phyloP scores from a whole-genome alignment of 2,329 filamentous ascomycete species.

The Bipolaris bicolor region DNA sequence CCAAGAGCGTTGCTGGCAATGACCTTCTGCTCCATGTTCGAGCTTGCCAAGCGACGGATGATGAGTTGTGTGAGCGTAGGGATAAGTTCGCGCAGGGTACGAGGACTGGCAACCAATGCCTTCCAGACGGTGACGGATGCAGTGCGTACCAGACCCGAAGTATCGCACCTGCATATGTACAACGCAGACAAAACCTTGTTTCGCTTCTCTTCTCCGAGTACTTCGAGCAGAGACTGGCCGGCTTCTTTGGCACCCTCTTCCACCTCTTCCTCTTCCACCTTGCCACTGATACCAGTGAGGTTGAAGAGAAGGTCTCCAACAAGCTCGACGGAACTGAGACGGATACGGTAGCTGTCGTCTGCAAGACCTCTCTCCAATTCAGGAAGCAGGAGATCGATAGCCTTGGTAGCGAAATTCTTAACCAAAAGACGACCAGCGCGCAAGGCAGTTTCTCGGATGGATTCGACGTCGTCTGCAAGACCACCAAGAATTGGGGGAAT shows the following conservation, averaged over 20 bases:
- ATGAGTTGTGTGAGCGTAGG: slow-evolving; percentile 94
- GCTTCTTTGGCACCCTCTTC: slow-evolving; percentile 85
- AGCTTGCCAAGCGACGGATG: slow-evolving; percentile 89
- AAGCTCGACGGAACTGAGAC: slow-evolving; percentile 96
- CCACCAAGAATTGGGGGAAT: slow-evolving; percentile 94
- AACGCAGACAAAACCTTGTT: slow-evolving; percentile 97
- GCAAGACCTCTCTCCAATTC: slow-evolving; percentile 95
- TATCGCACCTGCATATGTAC: slow-evolving; percentile 97
- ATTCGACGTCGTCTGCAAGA: slow-evolving; percentile 93
- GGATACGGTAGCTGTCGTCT: slow-evolving; percentile 97
- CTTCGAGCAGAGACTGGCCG: slow-evolving; percentile 88
- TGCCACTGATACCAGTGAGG: slow-evolving; percentile 88
- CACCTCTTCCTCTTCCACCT: slow-evolving; percentile 75
- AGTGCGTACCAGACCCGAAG: slow-evolving; percentile 84
- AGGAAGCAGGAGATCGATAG: slow-evolving; percentile 90
- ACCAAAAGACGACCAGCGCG: slow-evolving; percentile 92
- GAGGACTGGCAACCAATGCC: slow-evolving; percentile 88
- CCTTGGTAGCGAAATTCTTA: slow-evolving; percentile 96
- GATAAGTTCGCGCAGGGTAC: slow-evolving; percentile 91
- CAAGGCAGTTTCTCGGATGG: slow-evolving; percentile 94
- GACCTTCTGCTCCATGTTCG: slow-evolving; percentile 98
- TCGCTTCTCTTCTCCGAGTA: slow-evolving; percentile 92
- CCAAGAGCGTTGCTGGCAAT: slow-evolving; percentile 97
- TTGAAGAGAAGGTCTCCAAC: slow-evolving; percentile 98
- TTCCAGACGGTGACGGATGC: slow-evolving; percentile 97